Evolutionary conservation across 257 asterid species (phyloP), one percentile per base, ranked within the genome.

Genomic region (Anisodus acutangulus): DNA sequence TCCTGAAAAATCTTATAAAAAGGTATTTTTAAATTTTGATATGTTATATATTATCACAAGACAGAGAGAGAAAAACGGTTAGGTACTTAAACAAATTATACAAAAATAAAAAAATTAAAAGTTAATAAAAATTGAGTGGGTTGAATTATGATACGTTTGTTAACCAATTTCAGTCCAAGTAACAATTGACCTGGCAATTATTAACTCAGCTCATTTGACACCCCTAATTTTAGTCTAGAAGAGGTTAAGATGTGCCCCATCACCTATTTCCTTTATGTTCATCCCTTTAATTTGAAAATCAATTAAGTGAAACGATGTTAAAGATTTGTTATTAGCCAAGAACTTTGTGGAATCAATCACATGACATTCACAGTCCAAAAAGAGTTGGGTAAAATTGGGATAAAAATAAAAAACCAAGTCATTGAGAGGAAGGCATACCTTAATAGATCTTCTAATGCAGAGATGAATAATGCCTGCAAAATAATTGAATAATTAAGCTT

Each of bases 291-390:
- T 63, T 9, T 63, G 69, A 41, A 3, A 63, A 19, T 63, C 39
- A 63, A 63, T 22, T 22, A 19, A 9, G 69, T 9, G 15, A 17
- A 71, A 59, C 31, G 57, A 43, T 70, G 55, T 47, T 70, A 70
- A 43, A 43, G 79, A 71, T 17, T 9, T 71, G 9, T 45, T 45
- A 43, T n/a, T 9, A 9, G n/a, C 31, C 39, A n/a, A 69, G 11
- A 69, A 69, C 22, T 37, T 69, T 39, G 78, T 69, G 54, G 55
- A 19, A 71, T 6, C 79, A 45, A n/a, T 71, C 79, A 41, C 37
- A 39, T 17, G 37, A 9, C 43, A 71, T n/a, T 45, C 41, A 71
- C 0, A 19, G 0, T 31, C 3, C 1, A 10, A 41, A 22, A 49
- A 5, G 43, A 19, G 0, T 22, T 13, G 41, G 43, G 41, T 5